Evolutionary conservation across 345 rosid genomes (phyloP), one percentile per base, ranked within the genome.

Genomic region (Sonneratia alba): DNA sequence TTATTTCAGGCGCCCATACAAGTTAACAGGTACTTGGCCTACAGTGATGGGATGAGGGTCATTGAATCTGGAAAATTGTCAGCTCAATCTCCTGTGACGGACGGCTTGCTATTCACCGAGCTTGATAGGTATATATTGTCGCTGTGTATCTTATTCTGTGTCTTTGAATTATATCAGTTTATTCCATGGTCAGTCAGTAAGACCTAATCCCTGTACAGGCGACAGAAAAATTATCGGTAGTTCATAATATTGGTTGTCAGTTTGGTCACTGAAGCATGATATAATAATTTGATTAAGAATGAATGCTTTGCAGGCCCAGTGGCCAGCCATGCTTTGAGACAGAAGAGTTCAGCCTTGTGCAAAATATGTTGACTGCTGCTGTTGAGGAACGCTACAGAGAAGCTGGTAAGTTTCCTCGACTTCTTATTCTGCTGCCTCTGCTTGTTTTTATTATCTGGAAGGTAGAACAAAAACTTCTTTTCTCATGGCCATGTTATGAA

Each of bases 11-110:
- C 87, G 38, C 97, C 97, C 36, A 87, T 94, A 76, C 98, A 94
- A 86, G 97, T 94, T 68, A 91, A 94, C 88, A 94, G 88, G 84
- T 84, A 89, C 81, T 79, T 94, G 79, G 98, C 95, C 3, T 94
- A 91, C 77, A 91, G 85, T 78, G 97, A 91, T 66, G 98, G 98
- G 69, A 89, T 94, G 97, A 87, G 88, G 83, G 93, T 91, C 36
- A 75, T 89, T 16, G 97, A 89, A 77, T 87, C 94, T 63, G 95
- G 90, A 68, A 94, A 89, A 84, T 71, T 81, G 65, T 53, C 80
- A 62, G 55, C 79, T 14, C 91, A 82, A 2, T 43, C 83, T 59
- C 86, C 85, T 72, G 91, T 87, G 77, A 81, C 89, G 45, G 91
- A 87, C 84, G 95, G 88, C 62, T 79, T 84, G 70, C 73, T 83